phyloP scores from a whole-genome alignment of 2,329 filamentous ascomycete species.

The Raffaelea arxii region DNA sequence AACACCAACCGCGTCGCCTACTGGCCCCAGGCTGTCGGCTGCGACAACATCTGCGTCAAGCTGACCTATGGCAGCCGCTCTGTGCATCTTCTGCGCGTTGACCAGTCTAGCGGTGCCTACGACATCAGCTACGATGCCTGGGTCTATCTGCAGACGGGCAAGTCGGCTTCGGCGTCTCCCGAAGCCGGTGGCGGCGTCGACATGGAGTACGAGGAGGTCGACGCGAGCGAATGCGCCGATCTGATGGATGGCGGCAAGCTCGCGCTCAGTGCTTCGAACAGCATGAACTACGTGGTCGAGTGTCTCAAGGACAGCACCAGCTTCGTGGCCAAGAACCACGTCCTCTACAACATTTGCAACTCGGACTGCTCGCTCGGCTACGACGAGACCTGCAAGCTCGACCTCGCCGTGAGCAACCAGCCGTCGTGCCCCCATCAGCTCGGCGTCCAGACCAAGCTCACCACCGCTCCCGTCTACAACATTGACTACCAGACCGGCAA shows the following conservation, averaged over 20 bases:
- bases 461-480: slow-evolving; percentile 35
- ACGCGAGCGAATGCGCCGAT: slow-evolving; percentile 36
- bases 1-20: slow-evolving; percentile 52
- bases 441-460: slow-evolving; percentile 26
- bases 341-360: slow-evolving; percentile 44
- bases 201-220: slow-evolving; percentile 40
- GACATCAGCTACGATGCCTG: slow-evolving; percentile 53
- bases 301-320: slow-evolving; percentile 32
- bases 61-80: slow-evolving; percentile 37
- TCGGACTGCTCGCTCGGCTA: slow-evolving; percentile 37
- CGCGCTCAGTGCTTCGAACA: slow-evolving; percentile 45
- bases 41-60: slow-evolving; percentile 47
- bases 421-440: slow-evolving; percentile 36
- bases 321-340: slow-evolving; percentile 43
- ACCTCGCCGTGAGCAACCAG: slow-evolving; percentile 33
- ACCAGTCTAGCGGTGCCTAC: slow-evolving; percentile 44
- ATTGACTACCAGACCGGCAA: slow-evolving; percentile 41
- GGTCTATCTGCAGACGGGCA: slow-evolving; percentile 46
- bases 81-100: slow-evolving; percentile 48
- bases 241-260: slow-evolving; percentile 42
- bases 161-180: slow-evolving; percentile 35
- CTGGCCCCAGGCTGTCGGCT: slow-evolving; percentile 44
- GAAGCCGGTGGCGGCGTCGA: slow-evolving; percentile 37
- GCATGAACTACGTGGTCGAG: slow-evolving; percentile 41
- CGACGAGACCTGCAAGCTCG: slow-evolving; percentile 39